Conservation (phyloP, 1,139 yeast species). For the Oligophagozyma castellii region DNA sequence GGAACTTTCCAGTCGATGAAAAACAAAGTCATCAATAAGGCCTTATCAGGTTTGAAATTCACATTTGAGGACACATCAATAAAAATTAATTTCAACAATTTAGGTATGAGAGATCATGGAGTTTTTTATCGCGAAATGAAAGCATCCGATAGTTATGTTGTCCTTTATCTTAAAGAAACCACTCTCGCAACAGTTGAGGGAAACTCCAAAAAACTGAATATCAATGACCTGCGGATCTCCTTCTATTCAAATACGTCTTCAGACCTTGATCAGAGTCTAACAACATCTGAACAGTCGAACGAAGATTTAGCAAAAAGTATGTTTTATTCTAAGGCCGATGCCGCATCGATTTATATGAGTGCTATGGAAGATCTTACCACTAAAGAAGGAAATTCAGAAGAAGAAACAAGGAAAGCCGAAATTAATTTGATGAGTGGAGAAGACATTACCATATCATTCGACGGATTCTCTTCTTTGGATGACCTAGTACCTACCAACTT, state of each 20-base stretch:
- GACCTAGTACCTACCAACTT: conserved; percentile 25
- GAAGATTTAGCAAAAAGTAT: conserved; percentile 40
- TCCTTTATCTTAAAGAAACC: too few species aligned
- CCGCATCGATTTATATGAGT: conserved; percentile 71
- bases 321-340: conserved; percentile 55
- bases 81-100: too few species aligned
- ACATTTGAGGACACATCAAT: too few species aligned
- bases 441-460: conserved; percentile 31
- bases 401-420: conserved; percentile 4
- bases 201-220: conserved; percentile 1
- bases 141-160: too few species aligned
- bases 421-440: conserved; percentile 24
- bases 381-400: neutral
- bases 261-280: neutral
- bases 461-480: conserved; percentile 37
- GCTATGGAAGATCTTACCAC: conserved; percentile 36
- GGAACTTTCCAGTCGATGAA: too few species aligned
- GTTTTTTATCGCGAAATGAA: too few species aligned
- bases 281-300: neutral
- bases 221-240: neutral
- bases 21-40: too few species aligned
- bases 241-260: neutral
- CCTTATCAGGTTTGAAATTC: too few species aligned
- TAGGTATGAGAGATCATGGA: too few species aligned
- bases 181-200: conserved; percentile 1